These are phyloP conservation scores for Kodamaea sp. DNA, from an alignment of 1,139 yeast species.

Conservation along the genomic window DNA sequence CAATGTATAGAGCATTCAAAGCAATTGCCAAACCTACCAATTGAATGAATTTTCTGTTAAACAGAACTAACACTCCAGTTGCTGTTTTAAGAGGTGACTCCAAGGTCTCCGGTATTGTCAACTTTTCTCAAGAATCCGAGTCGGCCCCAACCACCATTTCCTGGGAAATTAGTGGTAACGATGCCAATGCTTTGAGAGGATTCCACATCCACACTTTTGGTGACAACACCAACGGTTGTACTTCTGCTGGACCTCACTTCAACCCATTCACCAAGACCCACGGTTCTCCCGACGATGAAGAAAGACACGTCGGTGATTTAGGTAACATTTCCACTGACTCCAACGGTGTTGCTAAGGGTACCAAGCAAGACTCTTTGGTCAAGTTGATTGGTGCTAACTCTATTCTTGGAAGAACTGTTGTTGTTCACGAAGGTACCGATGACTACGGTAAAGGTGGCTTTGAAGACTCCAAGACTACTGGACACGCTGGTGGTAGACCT, in stretches of 20 bases:
- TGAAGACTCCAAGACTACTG: conserved; percentile 92
- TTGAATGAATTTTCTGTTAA: too few species aligned
- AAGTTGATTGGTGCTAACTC: conserved; percentile 85
- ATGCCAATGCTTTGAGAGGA: conserved; percentile 86
- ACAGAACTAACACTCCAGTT: conserved; percentile 53
- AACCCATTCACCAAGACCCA: conserved; percentile 90
- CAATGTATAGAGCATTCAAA: too few species aligned
- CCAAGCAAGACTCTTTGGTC: conserved; percentile 73
- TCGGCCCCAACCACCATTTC: conserved; percentile 79
- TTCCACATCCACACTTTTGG: conserved; percentile 98
- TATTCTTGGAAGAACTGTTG: conserved; percentile 92
- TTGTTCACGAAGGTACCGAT: conserved; percentile 91
- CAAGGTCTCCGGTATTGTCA: conserved; percentile 80
- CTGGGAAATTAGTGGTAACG: conserved; percentile 87
- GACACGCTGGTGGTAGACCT: conserved; percentile 98
- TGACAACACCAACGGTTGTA: conserved; percentile 98
- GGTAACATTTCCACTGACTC: conserved; percentile 92
- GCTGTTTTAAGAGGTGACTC: conserved; percentile 97
- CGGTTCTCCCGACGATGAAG: conserved; percentile 90
- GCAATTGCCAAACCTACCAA: too few species aligned
- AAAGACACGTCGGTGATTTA: conserved; percentile 95
- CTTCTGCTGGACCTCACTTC: conserved; percentile 98
- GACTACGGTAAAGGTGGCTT: conserved; percentile 97
- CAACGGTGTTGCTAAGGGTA: conserved; percentile 85
- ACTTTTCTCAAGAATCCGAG: conserved; percentile 81